These are phyloP conservation scores for Amoebophrya sp. DNA, from an alignment of 169 alveolate species.

Conservation along the genomic window DNA sequence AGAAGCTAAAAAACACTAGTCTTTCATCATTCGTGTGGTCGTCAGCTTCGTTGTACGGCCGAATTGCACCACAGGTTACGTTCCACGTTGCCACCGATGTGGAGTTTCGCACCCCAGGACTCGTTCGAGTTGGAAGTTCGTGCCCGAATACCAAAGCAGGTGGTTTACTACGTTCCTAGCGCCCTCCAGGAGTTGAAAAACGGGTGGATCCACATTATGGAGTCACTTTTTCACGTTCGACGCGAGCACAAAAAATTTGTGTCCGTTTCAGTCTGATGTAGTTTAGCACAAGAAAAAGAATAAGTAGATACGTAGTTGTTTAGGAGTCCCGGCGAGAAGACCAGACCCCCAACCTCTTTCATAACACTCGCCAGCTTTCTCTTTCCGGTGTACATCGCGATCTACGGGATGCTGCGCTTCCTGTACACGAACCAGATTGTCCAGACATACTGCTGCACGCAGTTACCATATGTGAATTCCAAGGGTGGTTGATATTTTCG, in stretches of 20 bases:
- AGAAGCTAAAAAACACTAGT: no score
- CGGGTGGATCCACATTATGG: conserved; percentile 1
- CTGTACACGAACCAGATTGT: background rate
- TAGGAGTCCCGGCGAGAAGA: no score
- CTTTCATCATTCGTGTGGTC: no score
- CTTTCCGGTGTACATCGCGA: background rate
- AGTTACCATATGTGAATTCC: background rate
- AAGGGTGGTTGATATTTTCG: no score
- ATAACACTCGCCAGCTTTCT: background rate
- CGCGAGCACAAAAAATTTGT: no score
- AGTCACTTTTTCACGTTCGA: no score
- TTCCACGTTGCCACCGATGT: background rate
- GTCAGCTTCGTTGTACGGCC: no score
- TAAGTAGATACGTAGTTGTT: no score
- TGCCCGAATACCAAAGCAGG: background rate
- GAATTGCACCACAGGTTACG: background rate
- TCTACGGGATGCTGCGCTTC: background rate
- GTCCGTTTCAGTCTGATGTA: no score
- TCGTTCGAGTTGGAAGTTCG: background rate
- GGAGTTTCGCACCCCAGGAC: background rate
- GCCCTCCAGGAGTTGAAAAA: conserved; percentile 4
- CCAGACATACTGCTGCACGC: conserved; percentile 16
- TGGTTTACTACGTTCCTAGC: background rate
- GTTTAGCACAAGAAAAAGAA: no score
- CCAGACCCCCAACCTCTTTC: no score